Conservation (phyloP, 306 rosid genomes). For the Fagus sylvatica region DNA sequence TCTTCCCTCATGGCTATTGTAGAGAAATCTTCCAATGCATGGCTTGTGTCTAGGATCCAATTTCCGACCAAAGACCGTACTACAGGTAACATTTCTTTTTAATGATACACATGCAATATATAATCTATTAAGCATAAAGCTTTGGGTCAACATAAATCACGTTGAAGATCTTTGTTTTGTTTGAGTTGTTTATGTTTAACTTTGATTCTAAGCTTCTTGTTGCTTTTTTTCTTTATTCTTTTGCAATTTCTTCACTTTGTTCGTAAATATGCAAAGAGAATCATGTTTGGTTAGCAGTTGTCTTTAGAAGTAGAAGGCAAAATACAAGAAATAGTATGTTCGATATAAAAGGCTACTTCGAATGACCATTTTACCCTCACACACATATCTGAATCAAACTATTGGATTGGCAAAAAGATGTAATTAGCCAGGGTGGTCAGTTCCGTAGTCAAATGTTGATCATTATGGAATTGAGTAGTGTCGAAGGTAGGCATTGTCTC, state of each 20-base stretch:
- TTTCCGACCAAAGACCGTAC: conserved; percentile 3
- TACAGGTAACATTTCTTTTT: background rate
- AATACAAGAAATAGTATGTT: background rate
- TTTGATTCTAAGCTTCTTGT: conserved; percentile 37
- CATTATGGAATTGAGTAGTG: conserved; percentile 27
- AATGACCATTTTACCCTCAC: conserved; percentile 5
- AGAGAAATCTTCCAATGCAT: conserved; percentile 23
- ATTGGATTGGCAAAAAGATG: background rate
- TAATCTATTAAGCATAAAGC: background rate
- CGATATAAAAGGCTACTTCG: background rate
- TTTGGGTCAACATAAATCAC: background rate
- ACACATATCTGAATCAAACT: background rate
- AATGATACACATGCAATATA: background rate
- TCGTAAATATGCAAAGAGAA: background rate
- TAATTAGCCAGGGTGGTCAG: too few species aligned
- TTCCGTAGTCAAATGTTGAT: background rate
- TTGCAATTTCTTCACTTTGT: conserved; percentile 12
- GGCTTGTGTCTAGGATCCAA: conserved; percentile 13
- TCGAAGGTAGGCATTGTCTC: conserved; percentile 21
- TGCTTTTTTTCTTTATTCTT: conserved; percentile 2
- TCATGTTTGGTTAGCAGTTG: conserved; percentile 5
- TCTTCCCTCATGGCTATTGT: conserved; percentile 30
- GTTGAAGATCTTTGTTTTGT: background rate
- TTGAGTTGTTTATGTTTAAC: conserved; percentile 2
- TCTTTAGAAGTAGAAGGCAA: background rate